Evolutionary conservation across 169 alveolate species (phyloP).

Genomic region (Eimeria necatrix): DNA sequence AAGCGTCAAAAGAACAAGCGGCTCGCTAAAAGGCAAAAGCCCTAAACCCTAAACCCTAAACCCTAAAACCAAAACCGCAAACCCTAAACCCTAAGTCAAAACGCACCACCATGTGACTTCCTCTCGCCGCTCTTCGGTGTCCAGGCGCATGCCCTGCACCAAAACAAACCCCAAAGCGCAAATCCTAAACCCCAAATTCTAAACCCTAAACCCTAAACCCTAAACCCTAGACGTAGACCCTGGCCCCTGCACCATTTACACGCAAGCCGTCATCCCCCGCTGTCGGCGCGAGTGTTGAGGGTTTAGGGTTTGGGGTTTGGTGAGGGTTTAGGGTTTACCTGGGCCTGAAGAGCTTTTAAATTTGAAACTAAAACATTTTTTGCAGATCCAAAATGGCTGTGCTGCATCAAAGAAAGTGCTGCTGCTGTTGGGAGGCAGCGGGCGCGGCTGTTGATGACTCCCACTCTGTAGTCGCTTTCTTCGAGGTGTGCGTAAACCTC

Average conservation of each 20-base stretch:
- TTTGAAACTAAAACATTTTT: slow-evolving; percentile 58
- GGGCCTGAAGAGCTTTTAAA: slow-evolving; percentile 41
- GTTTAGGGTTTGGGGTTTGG: background rate
- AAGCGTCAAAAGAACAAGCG: background rate
- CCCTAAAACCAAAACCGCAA: slow-evolving; percentile 4
- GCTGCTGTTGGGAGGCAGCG: slow-evolving; percentile 31
- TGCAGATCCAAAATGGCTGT: slow-evolving; percentile 63
- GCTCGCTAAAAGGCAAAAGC: no score
- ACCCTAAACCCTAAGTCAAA: background rate
- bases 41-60: background rate
- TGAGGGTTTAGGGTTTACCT: slow-evolving; percentile 11
- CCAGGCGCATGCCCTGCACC: slow-evolving; percentile 56
- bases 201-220: slow-evolving; percentile 52
- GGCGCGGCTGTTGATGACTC: slow-evolving; percentile 66
- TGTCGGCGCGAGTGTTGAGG: background rate
- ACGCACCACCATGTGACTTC: slow-evolving; percentile 75
- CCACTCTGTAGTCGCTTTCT: slow-evolving; percentile 73
- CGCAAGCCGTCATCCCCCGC: background rate
- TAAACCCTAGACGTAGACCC: no score
- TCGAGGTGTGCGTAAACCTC: slow-evolving; percentile 80
- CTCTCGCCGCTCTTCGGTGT: slow-evolving; percentile 74
- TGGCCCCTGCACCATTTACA: background rate
- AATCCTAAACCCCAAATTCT: background rate
- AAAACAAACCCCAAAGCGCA: no score
- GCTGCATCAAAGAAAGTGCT: slow-evolving; percentile 72